phyloP scores from a whole-genome alignment of 805 yeast genomes.

The Kodamaea kakaduensis region DNA sequence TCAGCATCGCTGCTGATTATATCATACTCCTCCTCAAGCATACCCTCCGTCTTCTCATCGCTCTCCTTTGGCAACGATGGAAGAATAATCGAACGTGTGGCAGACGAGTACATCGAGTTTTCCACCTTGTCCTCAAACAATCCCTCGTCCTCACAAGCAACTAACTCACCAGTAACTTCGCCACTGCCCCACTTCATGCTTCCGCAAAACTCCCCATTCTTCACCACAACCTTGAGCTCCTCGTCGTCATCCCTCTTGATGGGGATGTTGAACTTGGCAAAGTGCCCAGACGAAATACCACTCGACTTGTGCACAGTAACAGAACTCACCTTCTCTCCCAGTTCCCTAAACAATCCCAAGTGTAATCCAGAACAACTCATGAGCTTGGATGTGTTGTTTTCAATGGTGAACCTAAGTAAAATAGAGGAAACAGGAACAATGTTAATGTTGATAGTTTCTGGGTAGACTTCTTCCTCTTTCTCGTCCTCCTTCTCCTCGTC shows the following conservation, averaged over 20 bases:
- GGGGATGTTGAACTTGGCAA: slow-evolving; percentile 31
- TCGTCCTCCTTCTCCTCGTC: neutral
- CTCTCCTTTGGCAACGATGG: slow-evolving; percentile 31
- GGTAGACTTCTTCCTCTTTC: neutral
- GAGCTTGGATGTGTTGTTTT: slow-evolving; percentile 22
- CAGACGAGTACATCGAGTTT: slow-evolving; percentile 7
- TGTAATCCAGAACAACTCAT: slow-evolving; percentile 30
- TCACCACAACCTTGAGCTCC: slow-evolving; percentile 27
- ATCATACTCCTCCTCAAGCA: slow-evolving; percentile 27
- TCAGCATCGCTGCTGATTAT: slow-evolving; percentile 30
- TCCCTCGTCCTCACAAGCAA: slow-evolving; percentile 8
- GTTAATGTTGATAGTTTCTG: slow-evolving; percentile 16
- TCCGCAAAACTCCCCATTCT: slow-evolving; percentile 18
- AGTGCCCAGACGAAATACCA: slow-evolving; percentile 29
- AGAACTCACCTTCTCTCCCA: slow-evolving; percentile 22
- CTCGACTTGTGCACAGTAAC: slow-evolving; percentile 28
- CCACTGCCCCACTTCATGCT: slow-evolving; percentile 21
- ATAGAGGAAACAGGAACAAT: slow-evolving; percentile 29
- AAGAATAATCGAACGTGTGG: slow-evolving; percentile 27
- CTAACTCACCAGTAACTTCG: slow-evolving; percentile 21
- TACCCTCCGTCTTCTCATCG: slow-evolving; percentile 6
- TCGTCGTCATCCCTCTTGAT: slow-evolving; percentile 29
- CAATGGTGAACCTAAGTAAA: slow-evolving; percentile 29
- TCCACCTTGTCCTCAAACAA: slow-evolving; percentile 6
- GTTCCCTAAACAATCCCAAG: slow-evolving; percentile 28